Percentiles rank a stretch among this genome's conserved stretches.
Evolutionary conservation across 1,284 basidiomycete species (phyloP).

Genomic region (Omphalotus olearius): DNA sequence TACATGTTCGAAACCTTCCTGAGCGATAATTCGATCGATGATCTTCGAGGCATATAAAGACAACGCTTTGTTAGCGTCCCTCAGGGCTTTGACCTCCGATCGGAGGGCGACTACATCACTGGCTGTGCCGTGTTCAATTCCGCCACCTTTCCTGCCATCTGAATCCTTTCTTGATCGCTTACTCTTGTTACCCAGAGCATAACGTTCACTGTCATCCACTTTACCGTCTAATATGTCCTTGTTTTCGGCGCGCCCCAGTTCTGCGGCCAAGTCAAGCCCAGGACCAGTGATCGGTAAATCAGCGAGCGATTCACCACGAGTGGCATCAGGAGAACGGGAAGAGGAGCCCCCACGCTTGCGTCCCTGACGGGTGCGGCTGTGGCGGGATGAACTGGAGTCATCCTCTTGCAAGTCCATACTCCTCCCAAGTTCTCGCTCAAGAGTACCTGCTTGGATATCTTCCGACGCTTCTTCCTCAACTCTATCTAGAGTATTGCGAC

Average conservation of each 20-base stretch:
- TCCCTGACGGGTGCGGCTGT: conserved; percentile 32
- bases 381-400: conserved; percentile 39
- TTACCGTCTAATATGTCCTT: conserved; percentile 65
- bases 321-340: conserved; percentile 39
- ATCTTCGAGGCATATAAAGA: conserved; percentile 95
- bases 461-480: conserved; percentile 49
- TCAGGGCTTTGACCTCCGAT: conserved; percentile 83
- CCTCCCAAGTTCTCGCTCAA: conserved; percentile 32
- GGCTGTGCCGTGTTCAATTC: conserved; percentile 36
- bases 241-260: conserved; percentile 84
- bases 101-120: conserved; percentile 67
- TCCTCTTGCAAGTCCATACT: conserved; percentile 33
- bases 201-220: conserved; percentile 43
- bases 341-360: conserved; percentile 51
- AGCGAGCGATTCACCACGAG: conserved; percentile 71
- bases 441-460: conserved; percentile 22
- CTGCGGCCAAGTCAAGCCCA: conserved; percentile 86
- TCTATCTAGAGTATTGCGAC: conserved; percentile 49
- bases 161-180: conserved; percentile 55
- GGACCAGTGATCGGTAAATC: conserved; percentile 79
- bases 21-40: conserved; percentile 90
- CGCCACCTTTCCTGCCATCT: conserved; percentile 21
- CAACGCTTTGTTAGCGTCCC: conserved; percentile 92
- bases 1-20: conserved; percentile 93
- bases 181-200: conserved; percentile 37